These are phyloP conservation scores for Podosphaera fusca DNA, from an alignment of 2,329 filamentous ascomycete genomes.

Conservation along the genomic window DNA sequence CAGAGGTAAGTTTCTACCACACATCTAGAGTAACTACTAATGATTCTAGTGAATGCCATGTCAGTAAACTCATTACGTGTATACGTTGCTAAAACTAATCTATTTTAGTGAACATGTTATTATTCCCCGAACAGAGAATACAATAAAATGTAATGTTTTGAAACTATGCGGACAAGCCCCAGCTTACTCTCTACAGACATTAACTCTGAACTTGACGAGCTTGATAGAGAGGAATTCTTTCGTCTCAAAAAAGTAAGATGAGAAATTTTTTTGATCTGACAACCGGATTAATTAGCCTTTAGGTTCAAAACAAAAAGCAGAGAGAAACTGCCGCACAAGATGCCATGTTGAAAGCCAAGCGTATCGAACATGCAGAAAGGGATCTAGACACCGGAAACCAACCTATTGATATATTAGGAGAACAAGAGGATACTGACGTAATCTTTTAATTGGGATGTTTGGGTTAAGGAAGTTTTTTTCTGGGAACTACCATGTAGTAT, in stretches of 20 bases:
- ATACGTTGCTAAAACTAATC: slow-evolving; percentile 5
- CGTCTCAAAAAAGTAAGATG: slow-evolving; percentile 57
- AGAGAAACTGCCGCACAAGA: slow-evolving; percentile 49
- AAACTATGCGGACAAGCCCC: not conserved
- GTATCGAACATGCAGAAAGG: slow-evolving; percentile 24
- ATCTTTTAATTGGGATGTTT: slow-evolving; percentile 38
- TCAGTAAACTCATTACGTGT: slow-evolving; percentile 20
- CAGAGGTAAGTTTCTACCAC: slow-evolving; percentile 35
- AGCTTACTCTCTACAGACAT: slow-evolving; percentile 37
- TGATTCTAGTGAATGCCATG: slow-evolving; percentile 63
- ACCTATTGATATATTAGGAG: slow-evolving; percentile 44
- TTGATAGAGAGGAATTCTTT: slow-evolving; percentile 96
- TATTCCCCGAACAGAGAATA: slow-evolving; percentile 93
- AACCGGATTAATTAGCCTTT: slow-evolving; percentile 1
- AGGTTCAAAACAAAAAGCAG: slow-evolving; percentile 62
- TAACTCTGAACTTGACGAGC: slow-evolving; percentile 91
- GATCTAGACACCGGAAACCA: slow-evolving; percentile 25
- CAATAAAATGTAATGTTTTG: slow-evolving; percentile 61
- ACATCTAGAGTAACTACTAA: not conserved
- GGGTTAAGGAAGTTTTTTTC: not conserved
- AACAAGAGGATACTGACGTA: slow-evolving; percentile 60
- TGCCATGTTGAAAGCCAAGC: slow-evolving; percentile 53
- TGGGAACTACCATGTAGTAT: not conserved
- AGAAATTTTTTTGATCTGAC: not conserved
- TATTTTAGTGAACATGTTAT: slow-evolving; percentile 60